These are phyloP conservation scores for Ophiosphaerella herpotricha DNA, from an alignment of 2,329 filamentous ascomycete genomes.

Conservation along the genomic window DNA sequence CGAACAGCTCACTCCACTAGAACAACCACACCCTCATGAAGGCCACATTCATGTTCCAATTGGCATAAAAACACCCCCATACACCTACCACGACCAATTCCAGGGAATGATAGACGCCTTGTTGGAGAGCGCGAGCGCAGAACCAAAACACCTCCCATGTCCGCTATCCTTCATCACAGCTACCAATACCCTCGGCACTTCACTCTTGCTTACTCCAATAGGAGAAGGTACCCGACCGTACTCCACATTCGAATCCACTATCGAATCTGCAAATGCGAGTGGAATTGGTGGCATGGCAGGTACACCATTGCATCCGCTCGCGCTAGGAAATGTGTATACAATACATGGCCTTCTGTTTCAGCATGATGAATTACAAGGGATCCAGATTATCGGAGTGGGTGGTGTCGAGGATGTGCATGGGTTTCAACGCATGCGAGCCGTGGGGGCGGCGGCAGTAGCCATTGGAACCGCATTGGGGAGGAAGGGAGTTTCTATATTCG, in stretches of 20 bases:
- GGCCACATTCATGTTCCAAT: constrained; percentile 48
- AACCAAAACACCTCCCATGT: constrained; percentile 22
- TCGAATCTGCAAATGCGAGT: constrained; percentile 57
- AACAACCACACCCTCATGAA: constrained; percentile 22
- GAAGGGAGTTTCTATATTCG: constrained; percentile 66
- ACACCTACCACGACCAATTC: constrained; percentile 72
- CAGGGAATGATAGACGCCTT: constrained; percentile 60
- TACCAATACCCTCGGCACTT: constrained; percentile 74
- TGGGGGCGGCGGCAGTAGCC: constrained; percentile 69
- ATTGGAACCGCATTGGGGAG: constrained; percentile 69
- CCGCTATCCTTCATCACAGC: constrained; percentile 71
- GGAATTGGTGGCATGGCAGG: constrained; percentile 76
- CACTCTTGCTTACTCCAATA: constrained; percentile 59
- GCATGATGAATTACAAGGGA: constrained; percentile 53
- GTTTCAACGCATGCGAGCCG: constrained; percentile 65
- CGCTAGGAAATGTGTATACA: constrained; percentile 74
- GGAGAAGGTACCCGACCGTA: constrained; percentile 5
- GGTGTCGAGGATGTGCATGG: constrained; percentile 69
- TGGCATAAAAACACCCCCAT: constrained; percentile 77
- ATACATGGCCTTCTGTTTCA: constrained; percentile 65
- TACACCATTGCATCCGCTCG: constrained; percentile 71
- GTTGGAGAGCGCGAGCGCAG: constrained; percentile 28
- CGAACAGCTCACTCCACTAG: constrained; percentile 10
- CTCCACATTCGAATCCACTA: constrained; percentile 36
- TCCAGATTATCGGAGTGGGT: constrained; percentile 72